phyloP scores from a whole-genome alignment of 495 filamentous ascomycete genomes.

The Aspergillus sclerotioniger region DNA sequence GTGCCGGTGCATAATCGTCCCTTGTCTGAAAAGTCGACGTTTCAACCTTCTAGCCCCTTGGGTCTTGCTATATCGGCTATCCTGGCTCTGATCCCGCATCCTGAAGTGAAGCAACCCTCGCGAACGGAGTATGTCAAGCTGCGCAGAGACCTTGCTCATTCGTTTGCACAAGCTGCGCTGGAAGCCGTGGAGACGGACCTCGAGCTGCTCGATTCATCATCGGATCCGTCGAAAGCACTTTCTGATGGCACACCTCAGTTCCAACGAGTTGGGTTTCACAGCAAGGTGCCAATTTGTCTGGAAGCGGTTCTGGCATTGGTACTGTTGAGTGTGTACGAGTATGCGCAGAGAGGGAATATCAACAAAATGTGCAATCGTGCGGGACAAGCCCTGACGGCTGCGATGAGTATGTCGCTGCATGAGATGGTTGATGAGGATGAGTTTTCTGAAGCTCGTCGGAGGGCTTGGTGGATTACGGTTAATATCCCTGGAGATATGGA shows the following conservation, averaged over 20 bases:
- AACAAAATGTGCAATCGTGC: slow-evolving; percentile 49
- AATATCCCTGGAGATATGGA: not conserved
- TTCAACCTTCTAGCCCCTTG: slow-evolving; percentile 38
- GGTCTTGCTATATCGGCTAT: slow-evolving; percentile 46
- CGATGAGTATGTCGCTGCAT: slow-evolving; percentile 43
- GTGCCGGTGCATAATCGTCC: slow-evolving; percentile 34
- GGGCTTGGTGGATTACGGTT: slow-evolving; percentile 55
- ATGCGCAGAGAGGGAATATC: slow-evolving; percentile 50
- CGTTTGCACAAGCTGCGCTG: slow-evolving; percentile 43
- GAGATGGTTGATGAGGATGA: slow-evolving; percentile 36
- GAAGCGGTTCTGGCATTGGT: slow-evolving; percentile 48
- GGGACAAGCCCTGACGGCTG: slow-evolving; percentile 43
- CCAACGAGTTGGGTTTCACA: slow-evolving; percentile 43
- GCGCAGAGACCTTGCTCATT: slow-evolving; percentile 44
- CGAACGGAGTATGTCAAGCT: slow-evolving; percentile 33
- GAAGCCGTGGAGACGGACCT: slow-evolving; percentile 46
- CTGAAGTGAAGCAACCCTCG: slow-evolving; percentile 35
- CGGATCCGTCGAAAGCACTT: not conserved
- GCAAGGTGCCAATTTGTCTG: slow-evolving; percentile 37
- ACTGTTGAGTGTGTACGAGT: slow-evolving; percentile 50
- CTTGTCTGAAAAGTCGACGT: slow-evolving; percentile 18
- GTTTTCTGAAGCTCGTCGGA: slow-evolving; percentile 41
- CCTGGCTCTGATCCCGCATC: slow-evolving; percentile 44
- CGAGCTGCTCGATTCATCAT: slow-evolving; percentile 32
- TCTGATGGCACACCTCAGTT: slow-evolving; percentile 16